Conservation (phyloP, 176 grass and related monocot species). For the Eremochloa ophiuroides region DNA sequence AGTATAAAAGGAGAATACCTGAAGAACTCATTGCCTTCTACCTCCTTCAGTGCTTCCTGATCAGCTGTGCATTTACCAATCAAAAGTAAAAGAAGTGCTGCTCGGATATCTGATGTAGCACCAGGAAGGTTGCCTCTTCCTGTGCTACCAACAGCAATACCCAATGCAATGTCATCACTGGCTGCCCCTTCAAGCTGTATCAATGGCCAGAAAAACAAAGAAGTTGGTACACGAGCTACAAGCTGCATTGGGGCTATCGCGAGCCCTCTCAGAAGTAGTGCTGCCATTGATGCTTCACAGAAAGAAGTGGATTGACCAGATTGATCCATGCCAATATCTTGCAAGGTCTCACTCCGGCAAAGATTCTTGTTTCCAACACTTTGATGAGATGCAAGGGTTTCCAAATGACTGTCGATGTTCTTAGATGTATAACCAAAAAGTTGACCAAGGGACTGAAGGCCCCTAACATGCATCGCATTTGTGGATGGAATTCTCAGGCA, state of each 20-base stretch:
- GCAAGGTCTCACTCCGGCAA: conserved; percentile 42
- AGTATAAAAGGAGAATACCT: conserved; percentile 46
- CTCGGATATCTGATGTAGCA: conserved; percentile 94
- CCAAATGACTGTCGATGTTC: conserved; percentile 37
- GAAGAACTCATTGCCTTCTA: conserved; percentile 98
- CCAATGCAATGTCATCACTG: conserved; percentile 96
- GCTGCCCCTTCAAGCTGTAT: conserved; percentile 97
- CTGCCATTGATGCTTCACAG: conserved; percentile 77
- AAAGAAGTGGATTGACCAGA: conserved; percentile 34
- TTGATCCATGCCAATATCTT: conserved; percentile 38
- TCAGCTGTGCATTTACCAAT: conserved; percentile 99
- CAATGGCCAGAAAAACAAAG: conserved; percentile 92
- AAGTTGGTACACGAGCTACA: conserved; percentile 83
- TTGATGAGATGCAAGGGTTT: conserved; percentile 44
- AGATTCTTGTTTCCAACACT: conserved; percentile 39
- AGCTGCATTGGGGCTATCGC: conserved; percentile 90
- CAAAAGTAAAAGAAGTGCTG: conserved; percentile 83
- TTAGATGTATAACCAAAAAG: conserved; percentile 63
- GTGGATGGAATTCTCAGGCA: conserved; percentile 65
- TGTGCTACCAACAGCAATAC: conserved; percentile 94
- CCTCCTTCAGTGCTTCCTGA: conserved; percentile 79
- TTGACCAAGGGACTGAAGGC: conserved; percentile 59
- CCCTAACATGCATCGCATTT: conserved; percentile 43
- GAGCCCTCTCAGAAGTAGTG: conserved; percentile 80
- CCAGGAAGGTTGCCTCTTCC: conserved; percentile 97